Evolutionary conservation across 164 flowering plant genomes (phyloP).

Genomic region (Macadamia tetraphylla): DNA sequence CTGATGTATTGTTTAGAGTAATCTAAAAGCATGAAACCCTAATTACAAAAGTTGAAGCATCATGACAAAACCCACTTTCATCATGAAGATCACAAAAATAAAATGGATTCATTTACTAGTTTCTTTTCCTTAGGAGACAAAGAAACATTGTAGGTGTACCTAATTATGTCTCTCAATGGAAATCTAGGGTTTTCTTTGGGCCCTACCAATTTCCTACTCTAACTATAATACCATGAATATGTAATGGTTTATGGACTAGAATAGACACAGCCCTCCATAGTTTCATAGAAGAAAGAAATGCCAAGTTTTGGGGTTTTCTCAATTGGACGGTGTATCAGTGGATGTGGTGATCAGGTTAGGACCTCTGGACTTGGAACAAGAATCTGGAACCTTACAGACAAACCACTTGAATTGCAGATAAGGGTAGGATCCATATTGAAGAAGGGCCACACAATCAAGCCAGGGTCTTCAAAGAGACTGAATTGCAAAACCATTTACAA

Average conservation of each 20-base stretch:
- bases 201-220: conserved; percentile 22
- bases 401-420: conserved; percentile 66
- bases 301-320: conserved; percentile 21
- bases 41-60: too few species aligned
- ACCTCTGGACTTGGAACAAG: conserved; percentile 45
- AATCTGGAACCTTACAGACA: conserved; percentile 62
- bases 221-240: neutral
- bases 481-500: conserved; percentile 65
- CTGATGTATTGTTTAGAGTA: too few species aligned
- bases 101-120: conserved; percentile 7
- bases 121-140: conserved; percentile 11
- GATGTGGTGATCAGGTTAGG: conserved; percentile 41
- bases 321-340: conserved; percentile 37
- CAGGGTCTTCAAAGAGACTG: conserved; percentile 69
- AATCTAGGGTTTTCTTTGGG: conserved; percentile 6
- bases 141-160: neutral
- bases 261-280: conserved; percentile 4
- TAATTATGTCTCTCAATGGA: neutral
- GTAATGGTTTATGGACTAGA: neutral
- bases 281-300: conserved; percentile 17
- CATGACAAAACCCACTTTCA: too few species aligned
- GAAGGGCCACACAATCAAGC: conserved; percentile 64
- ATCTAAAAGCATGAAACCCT: too few species aligned
- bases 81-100: too few species aligned
- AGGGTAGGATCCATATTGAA: conserved; percentile 77